Evolutionary conservation across 176 grass and related monocot species (phyloP).

Genomic region (Dactylis glomerata): DNA sequence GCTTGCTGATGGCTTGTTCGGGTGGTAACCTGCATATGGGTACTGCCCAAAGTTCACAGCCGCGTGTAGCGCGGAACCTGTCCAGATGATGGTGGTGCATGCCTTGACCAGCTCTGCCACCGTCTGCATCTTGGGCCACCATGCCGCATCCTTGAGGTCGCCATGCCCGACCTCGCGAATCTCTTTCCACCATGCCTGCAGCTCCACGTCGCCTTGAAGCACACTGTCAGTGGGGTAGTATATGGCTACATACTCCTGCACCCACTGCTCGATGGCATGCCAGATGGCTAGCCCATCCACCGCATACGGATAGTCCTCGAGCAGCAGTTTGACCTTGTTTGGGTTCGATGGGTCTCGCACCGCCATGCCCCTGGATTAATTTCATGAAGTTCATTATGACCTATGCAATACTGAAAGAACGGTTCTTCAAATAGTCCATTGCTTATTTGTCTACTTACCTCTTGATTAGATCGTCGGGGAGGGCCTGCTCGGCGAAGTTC

Average conservation of each 20-base stretch:
- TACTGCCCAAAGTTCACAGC: slow-evolving; percentile 65
- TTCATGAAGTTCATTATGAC: too few species aligned
- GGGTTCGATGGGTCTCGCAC: slow-evolving; percentile 27
- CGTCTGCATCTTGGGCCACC: slow-evolving; percentile 69
- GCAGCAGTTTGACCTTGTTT: slow-evolving; percentile 38
- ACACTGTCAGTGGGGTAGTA: slow-evolving; percentile 48
- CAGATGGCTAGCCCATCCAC: slow-evolving; percentile 45
- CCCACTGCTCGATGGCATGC: slow-evolving; percentile 54
- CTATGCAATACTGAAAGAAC: too few species aligned
- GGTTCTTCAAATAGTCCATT: too few species aligned
- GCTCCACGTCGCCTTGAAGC: slow-evolving; percentile 51
- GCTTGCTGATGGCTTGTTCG: background rate
- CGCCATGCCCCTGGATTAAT: slow-evolving; percentile 5
- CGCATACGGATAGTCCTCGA: slow-evolving; percentile 40
- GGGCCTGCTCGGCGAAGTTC: slow-evolving; percentile 1
- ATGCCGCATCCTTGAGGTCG: slow-evolving; percentile 53
- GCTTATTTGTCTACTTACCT: too few species aligned
- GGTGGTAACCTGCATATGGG: slow-evolving; percentile 31
- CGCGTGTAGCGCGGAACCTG: slow-evolving; percentile 49
- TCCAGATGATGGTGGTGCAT: slow-evolving; percentile 58
- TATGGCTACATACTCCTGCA: slow-evolving; percentile 40
- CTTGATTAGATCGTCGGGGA: background rate
- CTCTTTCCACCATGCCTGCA: slow-evolving; percentile 81
- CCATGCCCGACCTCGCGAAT: slow-evolving; percentile 59
- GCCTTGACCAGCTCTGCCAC: slow-evolving; percentile 48